Percentiles rank a stretch among this genome's conserved stretches.
These are phyloP conservation scores for Solanum commersonii DNA, from an alignment of 257 asterid genomes.

Conservation along the genomic window DNA sequence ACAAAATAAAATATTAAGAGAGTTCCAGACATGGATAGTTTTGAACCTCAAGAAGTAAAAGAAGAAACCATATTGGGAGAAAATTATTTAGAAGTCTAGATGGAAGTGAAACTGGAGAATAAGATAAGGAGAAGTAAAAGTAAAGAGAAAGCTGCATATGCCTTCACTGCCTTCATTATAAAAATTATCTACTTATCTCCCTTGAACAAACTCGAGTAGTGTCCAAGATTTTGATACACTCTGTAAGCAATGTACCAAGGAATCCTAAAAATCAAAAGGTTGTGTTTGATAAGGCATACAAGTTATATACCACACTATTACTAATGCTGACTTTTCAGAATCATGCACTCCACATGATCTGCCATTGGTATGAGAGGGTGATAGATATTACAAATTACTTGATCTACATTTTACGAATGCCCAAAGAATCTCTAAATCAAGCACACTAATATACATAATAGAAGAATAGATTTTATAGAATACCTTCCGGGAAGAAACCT, in stretches of 20 bases:
- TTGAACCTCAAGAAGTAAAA: not conserved
- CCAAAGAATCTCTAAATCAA: not conserved
- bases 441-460: not conserved
- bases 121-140: not conserved
- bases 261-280: not conserved
- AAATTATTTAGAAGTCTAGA: not conserved
- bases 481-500: conserved; percentile 76
- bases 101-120: not conserved
- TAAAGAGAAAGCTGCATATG: not conserved
- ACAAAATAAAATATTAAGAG: not conserved
- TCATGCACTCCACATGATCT: not conserved
- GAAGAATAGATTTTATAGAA: not conserved
- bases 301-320: not conserved
- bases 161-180: not conserved
- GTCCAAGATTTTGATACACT: not conserved
- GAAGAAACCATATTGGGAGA: not conserved
- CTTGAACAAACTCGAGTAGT: not conserved
- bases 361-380: not conserved
- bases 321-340: not conserved
- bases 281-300: not conserved
- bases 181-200: not conserved
- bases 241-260: not conserved
- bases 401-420: not conserved
- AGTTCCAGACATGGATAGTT: not conserved
- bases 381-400: not conserved